phyloP scores from a whole-genome alignment of 768 basidiomycete genomes.

The Mycena albidolilacea region DNA sequence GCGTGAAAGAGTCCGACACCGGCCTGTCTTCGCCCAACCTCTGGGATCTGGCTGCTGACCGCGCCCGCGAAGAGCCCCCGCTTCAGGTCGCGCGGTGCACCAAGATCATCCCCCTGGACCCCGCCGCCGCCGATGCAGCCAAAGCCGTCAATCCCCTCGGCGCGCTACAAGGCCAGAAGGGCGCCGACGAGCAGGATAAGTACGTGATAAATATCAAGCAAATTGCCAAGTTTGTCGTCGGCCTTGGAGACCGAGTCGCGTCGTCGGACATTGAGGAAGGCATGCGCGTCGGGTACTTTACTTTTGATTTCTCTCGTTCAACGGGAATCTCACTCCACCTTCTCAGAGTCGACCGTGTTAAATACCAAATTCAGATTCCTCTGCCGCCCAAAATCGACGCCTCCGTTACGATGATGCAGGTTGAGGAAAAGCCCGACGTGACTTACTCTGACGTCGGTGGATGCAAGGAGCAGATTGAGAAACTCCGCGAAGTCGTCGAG shows the following conservation, averaged over 20 bases:
- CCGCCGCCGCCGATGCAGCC: conserved; percentile 82
- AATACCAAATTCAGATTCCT: conserved; percentile 99
- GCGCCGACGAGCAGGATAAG: conserved; percentile 98
- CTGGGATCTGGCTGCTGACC: conserved; percentile 97
- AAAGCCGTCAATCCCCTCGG: conserved; percentile 84
- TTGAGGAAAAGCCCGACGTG: conserved; percentile 98
- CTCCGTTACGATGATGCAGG: conserved; percentile 99
- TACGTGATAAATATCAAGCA: conserved; percentile 99
- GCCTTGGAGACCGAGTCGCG: conserved; percentile 95
- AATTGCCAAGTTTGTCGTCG: conserved; percentile 99
- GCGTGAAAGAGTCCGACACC: conserved; percentile 98
- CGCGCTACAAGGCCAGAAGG: conserved; percentile 89
- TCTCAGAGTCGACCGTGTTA: conserved; percentile 90
- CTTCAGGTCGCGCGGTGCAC: conserved; percentile 98
- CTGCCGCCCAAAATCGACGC: conserved; percentile 99
- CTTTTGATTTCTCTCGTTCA: background rate
- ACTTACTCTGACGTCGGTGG: conserved; percentile 99
- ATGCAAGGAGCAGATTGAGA: conserved; percentile 99
- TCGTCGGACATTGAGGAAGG: conserved; percentile 99
- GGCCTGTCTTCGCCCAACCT: conserved; percentile 96
- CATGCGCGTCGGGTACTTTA: conserved; percentile 97
- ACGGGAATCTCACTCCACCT: conserved; percentile 7
- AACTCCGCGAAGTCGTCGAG: conserved; percentile 97
- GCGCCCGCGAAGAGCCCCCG: conserved; percentile 92
- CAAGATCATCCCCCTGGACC: conserved; percentile 93